Conservation (phyloP, 2,329 filamentous ascomycete species). For the Dryadomyces quercus-mongolicae region DNA sequence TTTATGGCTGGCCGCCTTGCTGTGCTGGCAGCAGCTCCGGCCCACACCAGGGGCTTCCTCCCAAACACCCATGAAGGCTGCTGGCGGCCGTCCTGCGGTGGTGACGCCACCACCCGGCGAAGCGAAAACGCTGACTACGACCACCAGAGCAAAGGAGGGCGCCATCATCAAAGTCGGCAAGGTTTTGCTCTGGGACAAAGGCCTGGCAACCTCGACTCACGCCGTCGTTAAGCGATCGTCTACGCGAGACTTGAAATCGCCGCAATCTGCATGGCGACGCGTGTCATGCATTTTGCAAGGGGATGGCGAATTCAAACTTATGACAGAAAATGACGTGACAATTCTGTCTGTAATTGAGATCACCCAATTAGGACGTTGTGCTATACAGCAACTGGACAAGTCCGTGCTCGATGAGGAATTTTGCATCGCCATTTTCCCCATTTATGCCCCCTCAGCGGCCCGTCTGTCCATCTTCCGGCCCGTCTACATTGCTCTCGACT, state of each 20-base stretch:
- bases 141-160: constrained; percentile 45
- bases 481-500: constrained; percentile 80
- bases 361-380: constrained; percentile 76
- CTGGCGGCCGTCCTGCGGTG: constrained; percentile 19
- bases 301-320: constrained; percentile 85
- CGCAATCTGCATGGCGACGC: constrained; percentile 60
- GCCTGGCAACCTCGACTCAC: constrained; percentile 39
- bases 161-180: constrained; percentile 93
- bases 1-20: constrained; percentile 66
- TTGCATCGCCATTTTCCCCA: constrained; percentile 90
- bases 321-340: constrained; percentile 72
- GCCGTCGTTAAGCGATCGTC: constrained; percentile 46
- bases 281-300: constrained; percentile 92
- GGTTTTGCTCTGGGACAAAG: constrained; percentile 83
- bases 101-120: constrained; percentile 26
- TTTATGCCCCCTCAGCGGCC: constrained; percentile 66
- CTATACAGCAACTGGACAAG: constrained; percentile 78
- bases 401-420: constrained; percentile 88
- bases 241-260: constrained; percentile 40
- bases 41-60: constrained; percentile 23
- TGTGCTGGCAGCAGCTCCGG: constrained; percentile 70
- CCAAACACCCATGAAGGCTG: constrained; percentile 26
- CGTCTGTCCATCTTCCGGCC: constrained; percentile 71
- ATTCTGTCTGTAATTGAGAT: constrained; percentile 76
- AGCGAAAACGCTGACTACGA: constrained; percentile 25